A percentile compares a stretch with the other conserved stretches of the same genome.
phyloP scores from a whole-genome alignment of 1,284 basidiomycete species.

The Caloboletus firmus region DNA sequence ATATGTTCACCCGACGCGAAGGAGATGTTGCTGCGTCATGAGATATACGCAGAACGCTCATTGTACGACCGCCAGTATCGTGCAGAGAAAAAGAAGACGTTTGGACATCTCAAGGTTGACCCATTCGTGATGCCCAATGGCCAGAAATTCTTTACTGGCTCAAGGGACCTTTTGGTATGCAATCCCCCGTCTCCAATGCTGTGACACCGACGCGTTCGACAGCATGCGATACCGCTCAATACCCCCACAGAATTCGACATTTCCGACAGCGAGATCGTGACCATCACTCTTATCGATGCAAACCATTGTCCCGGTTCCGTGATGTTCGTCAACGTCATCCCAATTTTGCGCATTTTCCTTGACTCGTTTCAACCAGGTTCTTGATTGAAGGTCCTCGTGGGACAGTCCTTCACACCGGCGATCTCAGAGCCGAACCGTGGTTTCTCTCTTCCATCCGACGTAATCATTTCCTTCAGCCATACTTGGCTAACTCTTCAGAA shows the following conservation, averaged over 20 bases:
- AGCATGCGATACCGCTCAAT: conserved; percentile 51
- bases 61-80: conserved; percentile 50
- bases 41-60: conserved; percentile 65
- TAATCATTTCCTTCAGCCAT: conserved; percentile 72
- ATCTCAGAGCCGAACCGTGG: conserved; percentile 83
- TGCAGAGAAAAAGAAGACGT: conserved; percentile 60
- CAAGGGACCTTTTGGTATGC: conserved; percentile 55
- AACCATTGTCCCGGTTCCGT: conserved; percentile 94
- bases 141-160: conserved; percentile 45
- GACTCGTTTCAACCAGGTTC: conserved; percentile 58
- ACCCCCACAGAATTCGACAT: conserved; percentile 66
- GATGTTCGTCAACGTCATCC: conserved; percentile 62
- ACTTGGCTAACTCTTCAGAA: conserved; percentile 44
- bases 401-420: conserved; percentile 88
- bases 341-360: not conserved
- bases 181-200: not conserved
- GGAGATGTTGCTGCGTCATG: conserved; percentile 76
- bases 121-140: conserved; percentile 50
- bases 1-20: conserved; percentile 81
- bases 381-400: conserved; percentile 75
- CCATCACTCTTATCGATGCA: conserved; percentile 82
- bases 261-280: conserved; percentile 56
- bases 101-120: conserved; percentile 63
- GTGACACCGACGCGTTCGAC: conserved; percentile 35
- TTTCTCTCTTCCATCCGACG: conserved; percentile 67